These are phyloP conservation scores for Neonectria coccinea DNA, from an alignment of 2,329 filamentous ascomycete genomes.

Conservation along the genomic window DNA sequence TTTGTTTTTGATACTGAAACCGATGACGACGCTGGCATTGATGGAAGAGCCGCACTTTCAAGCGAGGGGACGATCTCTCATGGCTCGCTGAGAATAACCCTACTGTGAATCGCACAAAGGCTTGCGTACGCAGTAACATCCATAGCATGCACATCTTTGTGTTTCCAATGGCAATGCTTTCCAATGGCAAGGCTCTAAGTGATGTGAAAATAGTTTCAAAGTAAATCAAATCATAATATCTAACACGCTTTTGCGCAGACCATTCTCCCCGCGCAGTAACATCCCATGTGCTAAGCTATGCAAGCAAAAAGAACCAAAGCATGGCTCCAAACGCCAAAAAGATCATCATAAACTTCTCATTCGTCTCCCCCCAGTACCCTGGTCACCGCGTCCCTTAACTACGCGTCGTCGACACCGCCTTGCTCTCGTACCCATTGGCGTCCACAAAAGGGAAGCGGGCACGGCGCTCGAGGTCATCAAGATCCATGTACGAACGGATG, in stretches of 20 bases:
- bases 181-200: constrained; percentile 8
- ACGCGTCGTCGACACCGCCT: constrained; percentile 53
- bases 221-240: constrained; percentile 5
- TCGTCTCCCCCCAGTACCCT: constrained; percentile 5
- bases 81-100: background rate
- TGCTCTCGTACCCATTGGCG: constrained; percentile 62
- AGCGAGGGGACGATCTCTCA: constrained; percentile 1
- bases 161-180: background rate
- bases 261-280: constrained; percentile 21
- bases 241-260: constrained; percentile 18
- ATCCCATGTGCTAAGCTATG: constrained; percentile 36
- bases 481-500: constrained; percentile 84
- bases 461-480: constrained; percentile 82
- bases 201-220: constrained; percentile 4
- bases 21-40: constrained; percentile 10
- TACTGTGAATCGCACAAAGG: background rate
- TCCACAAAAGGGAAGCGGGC: constrained; percentile 78
- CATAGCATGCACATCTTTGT: background rate
- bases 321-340: constrained; percentile 14
- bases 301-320: constrained; percentile 26
- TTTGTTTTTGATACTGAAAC: background rate
- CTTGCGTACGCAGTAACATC: background rate
- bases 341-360: constrained; percentile 1
- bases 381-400: constrained; percentile 13
- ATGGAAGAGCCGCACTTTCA: background rate